Evolutionary conservation across 2,329 filamentous ascomycete genomes (phyloP), one percentile per base, ranked within the genome.

Genomic region (Helicocarpus griseus): DNA sequence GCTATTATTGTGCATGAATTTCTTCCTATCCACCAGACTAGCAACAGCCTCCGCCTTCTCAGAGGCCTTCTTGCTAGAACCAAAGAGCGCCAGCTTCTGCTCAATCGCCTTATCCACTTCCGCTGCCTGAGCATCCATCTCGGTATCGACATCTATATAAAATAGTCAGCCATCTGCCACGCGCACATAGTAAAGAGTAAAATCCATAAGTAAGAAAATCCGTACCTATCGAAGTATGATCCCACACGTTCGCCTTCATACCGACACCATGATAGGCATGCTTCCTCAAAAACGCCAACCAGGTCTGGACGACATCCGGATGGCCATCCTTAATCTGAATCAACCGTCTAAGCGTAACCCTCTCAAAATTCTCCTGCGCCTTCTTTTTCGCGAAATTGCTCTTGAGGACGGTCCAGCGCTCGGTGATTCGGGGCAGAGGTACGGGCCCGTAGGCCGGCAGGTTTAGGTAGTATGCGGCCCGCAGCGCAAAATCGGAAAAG

Each of bases 191-290:
- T 13, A 48, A 41, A 41, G 9, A 29, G 36, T 6, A 39, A 49
- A 4, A 35, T 21, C 9, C n/a, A n/a, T n/a, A n/a, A n/a, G n/a
- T n/a, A 5, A 17, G 35, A 33, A n/a, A 31, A 40, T 58, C 57
- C 69, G 56, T 77, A 86, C 86, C 84, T 53, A 90, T 66, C 52
- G 79, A 78, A 62, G 86, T 82, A 69, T 88, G 90, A 65, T 95
- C 88, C 83, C 87, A 98, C 47, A 97, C 80, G 67, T 98, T 96
- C 49, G 93, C 93, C 78, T 98, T 98, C 89, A 98, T 94, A 62
- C 93, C 93, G 38, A 97, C 85, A n/a, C 93, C 93, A 60, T 94
- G 87, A 67, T 93, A 95, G 39, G 89, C 87, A 65, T 96, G 86
- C 71, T 95, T 95, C 64, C 87, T 81, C 64, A 98, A 69, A 65